These are phyloP conservation scores for Puccinia brachypodii DNA, from an alignment of 1,284 basidiomycete genomes.

Conservation along the genomic window DNA sequence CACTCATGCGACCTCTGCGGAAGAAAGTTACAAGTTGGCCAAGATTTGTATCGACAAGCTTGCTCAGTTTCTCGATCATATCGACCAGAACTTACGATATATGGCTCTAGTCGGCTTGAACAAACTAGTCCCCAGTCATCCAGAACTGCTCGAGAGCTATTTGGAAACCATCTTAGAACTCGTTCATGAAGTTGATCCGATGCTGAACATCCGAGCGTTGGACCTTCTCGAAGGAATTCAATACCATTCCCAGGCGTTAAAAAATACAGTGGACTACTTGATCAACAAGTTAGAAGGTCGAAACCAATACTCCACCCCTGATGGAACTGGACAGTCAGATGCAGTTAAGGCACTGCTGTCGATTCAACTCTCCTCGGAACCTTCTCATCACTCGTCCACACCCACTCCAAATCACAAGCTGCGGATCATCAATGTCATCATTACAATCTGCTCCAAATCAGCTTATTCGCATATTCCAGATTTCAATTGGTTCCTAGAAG, in stretches of 20 bases:
- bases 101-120: slow-evolving; percentile 92
- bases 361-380: slow-evolving; percentile 50
- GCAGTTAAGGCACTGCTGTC: slow-evolving; percentile 51
- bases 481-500: slow-evolving; percentile 95
- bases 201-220: slow-evolving; percentile 89
- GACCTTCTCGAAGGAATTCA: slow-evolving; percentile 93
- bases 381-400: slow-evolving; percentile 57
- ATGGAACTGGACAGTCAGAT: slow-evolving; percentile 82
- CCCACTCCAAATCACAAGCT: slow-evolving; percentile 66
- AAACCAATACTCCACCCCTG: slow-evolving; percentile 65
- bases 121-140: slow-evolving; percentile 90
- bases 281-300: neutral
- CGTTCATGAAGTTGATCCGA: slow-evolving; percentile 88
- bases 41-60: slow-evolving; percentile 89
- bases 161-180: slow-evolving; percentile 87
- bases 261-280: neutral
- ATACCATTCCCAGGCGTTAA: slow-evolving; percentile 52
- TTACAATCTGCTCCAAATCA: slow-evolving; percentile 76
- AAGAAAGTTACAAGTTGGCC: slow-evolving; percentile 67
- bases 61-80: slow-evolving; percentile 83
- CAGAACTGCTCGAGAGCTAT: slow-evolving; percentile 85
- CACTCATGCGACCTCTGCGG: slow-evolving; percentile 18
- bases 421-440: slow-evolving; percentile 73
- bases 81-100: slow-evolving; percentile 96
- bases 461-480: slow-evolving; percentile 84